phyloP scores from a whole-genome alignment of 2,329 filamentous ascomycete genomes.

The Fusarium luffae region DNA sequence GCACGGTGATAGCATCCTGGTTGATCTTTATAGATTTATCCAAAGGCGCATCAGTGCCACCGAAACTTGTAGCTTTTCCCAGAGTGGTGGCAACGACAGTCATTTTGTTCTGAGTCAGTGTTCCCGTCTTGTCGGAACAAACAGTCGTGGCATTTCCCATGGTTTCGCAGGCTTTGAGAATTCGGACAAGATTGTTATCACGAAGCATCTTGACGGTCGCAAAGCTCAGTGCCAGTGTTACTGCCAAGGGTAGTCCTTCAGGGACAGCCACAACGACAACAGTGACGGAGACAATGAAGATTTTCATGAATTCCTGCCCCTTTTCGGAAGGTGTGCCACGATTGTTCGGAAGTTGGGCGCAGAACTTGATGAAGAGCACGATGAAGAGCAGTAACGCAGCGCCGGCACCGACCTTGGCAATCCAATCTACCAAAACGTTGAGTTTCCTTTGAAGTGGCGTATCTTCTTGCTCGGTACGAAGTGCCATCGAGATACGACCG shows the following conservation, averaged over 20 bases:
- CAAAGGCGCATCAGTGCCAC: constrained; percentile 37
- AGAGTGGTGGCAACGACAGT: constrained; percentile 77
- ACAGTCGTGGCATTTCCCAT: constrained; percentile 80
- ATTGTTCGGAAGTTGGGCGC: constrained; percentile 69
- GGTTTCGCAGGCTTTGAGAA: constrained; percentile 75
- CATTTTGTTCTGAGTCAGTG: constrained; percentile 73
- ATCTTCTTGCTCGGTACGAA: constrained; percentile 61
- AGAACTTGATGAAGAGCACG: constrained; percentile 81
- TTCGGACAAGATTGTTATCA: constrained; percentile 75
- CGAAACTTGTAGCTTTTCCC: constrained; percentile 56
- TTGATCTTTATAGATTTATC: constrained; percentile 38
- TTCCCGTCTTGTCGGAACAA: constrained; percentile 72
- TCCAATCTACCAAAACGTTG: constrained; percentile 48
- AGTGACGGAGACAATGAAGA: constrained; percentile 73
- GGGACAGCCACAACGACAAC: constrained; percentile 75
- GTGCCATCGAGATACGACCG: constrained; percentile 66
- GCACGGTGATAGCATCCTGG: constrained; percentile 33
- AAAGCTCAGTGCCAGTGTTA: constrained; percentile 75
- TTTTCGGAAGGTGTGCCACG: constrained; percentile 64
- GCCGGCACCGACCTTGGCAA: constrained; percentile 64
- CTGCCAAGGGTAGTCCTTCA: constrained; percentile 73
- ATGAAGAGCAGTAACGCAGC: constrained; percentile 80
- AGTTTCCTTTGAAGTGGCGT: constrained; percentile 68
- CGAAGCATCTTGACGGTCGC: constrained; percentile 76
- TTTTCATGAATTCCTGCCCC: constrained; percentile 66